phyloP scores from a whole-genome alignment of 192 early-diverging fungal species.

The Backusella liffmaniae region DNA sequence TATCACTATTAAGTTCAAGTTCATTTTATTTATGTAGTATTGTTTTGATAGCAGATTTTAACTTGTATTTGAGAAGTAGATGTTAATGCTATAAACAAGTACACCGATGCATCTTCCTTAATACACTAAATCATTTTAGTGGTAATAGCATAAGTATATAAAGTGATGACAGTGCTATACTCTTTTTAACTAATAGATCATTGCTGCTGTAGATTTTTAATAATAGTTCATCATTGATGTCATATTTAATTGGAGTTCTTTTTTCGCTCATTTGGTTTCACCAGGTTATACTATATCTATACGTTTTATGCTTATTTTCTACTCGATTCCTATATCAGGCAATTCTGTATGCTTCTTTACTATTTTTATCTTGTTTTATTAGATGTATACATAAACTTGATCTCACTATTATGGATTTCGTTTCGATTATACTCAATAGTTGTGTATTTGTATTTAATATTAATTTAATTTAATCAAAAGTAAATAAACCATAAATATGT shows the following conservation, averaged over 20 bases:
- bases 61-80: too few species aligned
- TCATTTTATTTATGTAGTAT: too few species aligned
- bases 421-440: neutral
- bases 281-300: neutral
- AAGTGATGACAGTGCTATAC: too few species aligned
- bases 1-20: too few species aligned
- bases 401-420: too few species aligned
- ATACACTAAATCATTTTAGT: too few species aligned
- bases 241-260: neutral
- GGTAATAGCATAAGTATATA: too few species aligned
- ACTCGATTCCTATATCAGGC: neutral
- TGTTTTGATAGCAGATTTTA: too few species aligned
- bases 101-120: too few species aligned
- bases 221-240: neutral
- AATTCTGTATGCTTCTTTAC: neutral
- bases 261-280: neutral
- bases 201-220: neutral
- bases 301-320: neutral
- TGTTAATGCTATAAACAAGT: too few species aligned
- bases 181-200: neutral
- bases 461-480: neutral
- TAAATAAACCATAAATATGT: neutral
- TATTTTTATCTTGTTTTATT: neutral
- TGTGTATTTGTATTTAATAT: neutral
- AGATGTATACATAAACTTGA: neutral